phyloP scores from a whole-genome alignment of 2,329 filamentous ascomycete genomes.

The Bipolaris gigantea region DNA sequence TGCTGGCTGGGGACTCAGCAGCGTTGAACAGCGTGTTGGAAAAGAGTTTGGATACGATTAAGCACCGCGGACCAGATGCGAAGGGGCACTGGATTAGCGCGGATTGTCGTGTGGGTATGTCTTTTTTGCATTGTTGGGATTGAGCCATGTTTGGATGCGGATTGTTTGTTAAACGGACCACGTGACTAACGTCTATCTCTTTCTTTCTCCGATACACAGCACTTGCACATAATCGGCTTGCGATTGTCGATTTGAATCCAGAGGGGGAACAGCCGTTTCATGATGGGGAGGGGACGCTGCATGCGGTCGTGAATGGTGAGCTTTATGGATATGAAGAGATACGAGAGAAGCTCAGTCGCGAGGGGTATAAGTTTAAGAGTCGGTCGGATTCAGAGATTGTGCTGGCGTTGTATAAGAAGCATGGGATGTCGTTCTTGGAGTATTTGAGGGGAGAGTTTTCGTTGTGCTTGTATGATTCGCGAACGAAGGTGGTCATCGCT shows the following conservation, averaged over 20 bases:
- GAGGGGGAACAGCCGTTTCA: constrained; percentile 33
- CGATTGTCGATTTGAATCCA: constrained; percentile 30
- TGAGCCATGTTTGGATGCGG: background rate
- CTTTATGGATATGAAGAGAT: constrained; percentile 59
- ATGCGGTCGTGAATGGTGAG: constrained; percentile 63
- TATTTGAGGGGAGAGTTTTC: constrained; percentile 60
- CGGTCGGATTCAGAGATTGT: constrained; percentile 57
- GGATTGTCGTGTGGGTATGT: constrained; percentile 49
- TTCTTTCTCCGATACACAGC: constrained; percentile 8
- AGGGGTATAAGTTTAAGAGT: constrained; percentile 51
- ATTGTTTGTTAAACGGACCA: background rate
- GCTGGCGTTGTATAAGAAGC: constrained; percentile 52
- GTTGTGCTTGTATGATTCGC: constrained; percentile 55
- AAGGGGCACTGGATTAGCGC: constrained; percentile 51
- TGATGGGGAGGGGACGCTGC: constrained; percentile 37
- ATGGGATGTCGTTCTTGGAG: constrained; percentile 50
- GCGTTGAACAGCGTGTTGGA: constrained; percentile 14
- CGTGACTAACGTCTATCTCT: constrained; percentile 11
- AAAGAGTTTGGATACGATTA: constrained; percentile 31
- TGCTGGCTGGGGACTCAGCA: constrained; percentile 5
- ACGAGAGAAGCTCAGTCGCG: constrained; percentile 40
- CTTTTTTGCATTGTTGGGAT: background rate
- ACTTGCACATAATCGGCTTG: constrained; percentile 31
- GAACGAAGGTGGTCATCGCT: constrained; percentile 47
- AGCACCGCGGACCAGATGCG: constrained; percentile 53